Evolutionary conservation across 495 filamentous ascomycete species (phyloP).

Genomic region (Podospora bellae-mahoneyi): DNA sequence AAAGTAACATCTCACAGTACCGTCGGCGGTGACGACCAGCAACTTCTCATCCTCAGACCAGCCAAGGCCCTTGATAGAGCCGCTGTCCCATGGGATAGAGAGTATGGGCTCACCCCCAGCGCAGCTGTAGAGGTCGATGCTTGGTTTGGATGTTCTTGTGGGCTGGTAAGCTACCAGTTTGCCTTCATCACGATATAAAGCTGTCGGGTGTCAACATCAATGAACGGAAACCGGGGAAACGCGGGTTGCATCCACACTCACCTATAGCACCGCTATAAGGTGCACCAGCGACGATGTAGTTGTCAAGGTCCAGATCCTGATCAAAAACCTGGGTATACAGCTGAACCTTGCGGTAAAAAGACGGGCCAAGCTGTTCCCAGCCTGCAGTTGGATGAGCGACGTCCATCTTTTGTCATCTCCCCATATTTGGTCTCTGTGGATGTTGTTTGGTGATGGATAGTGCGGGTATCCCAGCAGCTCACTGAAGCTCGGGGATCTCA

Average conservation of each 20-base stretch:
- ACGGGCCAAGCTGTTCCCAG: conserved; percentile 89
- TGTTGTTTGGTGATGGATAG: neutral
- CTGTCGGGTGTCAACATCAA: conserved; percentile 44
- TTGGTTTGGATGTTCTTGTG: conserved; percentile 67
- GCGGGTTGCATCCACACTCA: conserved; percentile 46
- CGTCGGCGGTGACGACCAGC: conserved; percentile 82
- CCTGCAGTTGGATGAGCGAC: conserved; percentile 70
- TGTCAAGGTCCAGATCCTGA: conserved; percentile 87
- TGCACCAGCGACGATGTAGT: conserved; percentile 87
- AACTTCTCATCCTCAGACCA: conserved; percentile 98
- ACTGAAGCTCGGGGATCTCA: neutral
- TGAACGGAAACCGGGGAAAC: conserved; percentile 6
- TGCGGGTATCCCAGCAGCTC: neutral
- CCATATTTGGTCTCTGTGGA: conserved; percentile 22
- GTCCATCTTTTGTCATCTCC: conserved; percentile 46
- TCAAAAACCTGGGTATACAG: conserved; percentile 91
- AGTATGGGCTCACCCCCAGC: conserved; percentile 73
- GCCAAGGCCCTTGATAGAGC: conserved; percentile 80
- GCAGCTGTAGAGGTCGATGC: conserved; percentile 91
- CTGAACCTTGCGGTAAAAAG: conserved; percentile 89
- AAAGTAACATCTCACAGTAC: conserved; percentile 86
- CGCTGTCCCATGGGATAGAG: conserved; percentile 78
- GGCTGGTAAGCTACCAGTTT: conserved; percentile 77
- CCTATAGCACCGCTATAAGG: conserved; percentile 93
- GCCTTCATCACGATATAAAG: conserved; percentile 82